Conservation (phyloP, 2,329 filamentous ascomycete species). For the Graphilbum sp. region DNA sequence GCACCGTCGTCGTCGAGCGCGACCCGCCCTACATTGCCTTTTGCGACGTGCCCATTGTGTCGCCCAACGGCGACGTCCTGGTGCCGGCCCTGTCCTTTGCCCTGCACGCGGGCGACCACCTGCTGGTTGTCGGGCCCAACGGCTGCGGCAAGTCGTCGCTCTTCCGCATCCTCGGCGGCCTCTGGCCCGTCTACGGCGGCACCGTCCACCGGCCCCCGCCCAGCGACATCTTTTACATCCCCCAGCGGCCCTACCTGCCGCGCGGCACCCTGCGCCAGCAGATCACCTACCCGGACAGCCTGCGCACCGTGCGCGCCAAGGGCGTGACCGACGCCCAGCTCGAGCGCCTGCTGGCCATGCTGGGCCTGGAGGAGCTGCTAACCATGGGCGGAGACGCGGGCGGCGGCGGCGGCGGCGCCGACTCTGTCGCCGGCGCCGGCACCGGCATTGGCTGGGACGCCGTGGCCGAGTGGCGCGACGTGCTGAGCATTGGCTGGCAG, state of each 20-base stretch:
- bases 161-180: constrained; percentile 86
- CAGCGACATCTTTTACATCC: constrained; percentile 94
- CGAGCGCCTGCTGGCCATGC: constrained; percentile 54
- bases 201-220: constrained; percentile 83
- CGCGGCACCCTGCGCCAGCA: constrained; percentile 88
- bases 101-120: constrained; percentile 71
- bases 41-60: constrained; percentile 56
- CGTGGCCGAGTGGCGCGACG: constrained; percentile 92
- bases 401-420: constrained; percentile 13
- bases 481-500: constrained; percentile 80
- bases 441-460: constrained; percentile 60
- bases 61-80: constrained; percentile 87
- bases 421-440: background rate
- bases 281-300: constrained; percentile 85
- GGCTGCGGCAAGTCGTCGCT: constrained; percentile 93
- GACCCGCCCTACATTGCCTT: constrained; percentile 20
- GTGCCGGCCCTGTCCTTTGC: constrained; percentile 75
- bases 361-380: constrained; percentile 73
- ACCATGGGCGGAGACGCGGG: constrained; percentile 37
- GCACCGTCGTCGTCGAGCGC: constrained; percentile 65
- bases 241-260: constrained; percentile 85
- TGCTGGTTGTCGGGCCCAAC: constrained; percentile 91
- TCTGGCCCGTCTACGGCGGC: constrained; percentile 96
- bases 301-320: constrained; percentile 75
- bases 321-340: constrained; percentile 72